Percentiles rank a stretch among this genome's conserved stretches.
phyloP scores from a whole-genome alignment of 306 rosid genomes.

The Quercus bicolor region DNA sequence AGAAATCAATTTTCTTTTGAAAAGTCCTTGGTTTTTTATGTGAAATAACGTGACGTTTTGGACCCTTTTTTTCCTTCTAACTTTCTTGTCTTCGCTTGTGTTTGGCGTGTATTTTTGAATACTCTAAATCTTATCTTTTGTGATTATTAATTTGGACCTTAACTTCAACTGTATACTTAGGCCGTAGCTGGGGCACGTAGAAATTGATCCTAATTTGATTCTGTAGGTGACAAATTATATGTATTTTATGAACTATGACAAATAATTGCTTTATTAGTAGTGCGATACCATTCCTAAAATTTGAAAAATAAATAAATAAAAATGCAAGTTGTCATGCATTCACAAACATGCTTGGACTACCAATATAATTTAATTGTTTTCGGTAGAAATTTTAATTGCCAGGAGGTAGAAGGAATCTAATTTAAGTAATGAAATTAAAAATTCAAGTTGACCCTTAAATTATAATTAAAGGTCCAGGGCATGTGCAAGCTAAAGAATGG shows the following conservation, averaged over 20 bases:
- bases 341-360: not conserved
- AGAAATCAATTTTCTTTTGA: not conserved
- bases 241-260: too few relatives aligned
- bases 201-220: not conserved
- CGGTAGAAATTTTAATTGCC: too few relatives aligned
- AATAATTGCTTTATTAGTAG: not conserved
- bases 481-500: too few relatives aligned
- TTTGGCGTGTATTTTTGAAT: not conserved
- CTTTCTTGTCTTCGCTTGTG: not conserved
- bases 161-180: not conserved
- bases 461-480: too few relatives aligned
- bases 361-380: too few relatives aligned
- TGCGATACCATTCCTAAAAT: not conserved
- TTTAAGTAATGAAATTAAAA: too few relatives aligned
- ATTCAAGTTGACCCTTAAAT: too few relatives aligned
- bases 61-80: not conserved
- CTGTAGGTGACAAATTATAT: not conserved
- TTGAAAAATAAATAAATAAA: not conserved
- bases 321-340: not conserved
- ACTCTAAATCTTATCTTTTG: slow-evolving; percentile 2
- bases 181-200: not conserved
- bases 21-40: slow-evolving; percentile 10
- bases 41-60: slow-evolving; percentile 23
- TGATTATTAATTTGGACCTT: slow-evolving; percentile 8
- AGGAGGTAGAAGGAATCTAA: too few relatives aligned